A percentile compares a stretch with the other conserved stretches of the same genome.
Conservation (phyloP, 768 basidiomycete species). For the Amanita molliuscula region DNA sequence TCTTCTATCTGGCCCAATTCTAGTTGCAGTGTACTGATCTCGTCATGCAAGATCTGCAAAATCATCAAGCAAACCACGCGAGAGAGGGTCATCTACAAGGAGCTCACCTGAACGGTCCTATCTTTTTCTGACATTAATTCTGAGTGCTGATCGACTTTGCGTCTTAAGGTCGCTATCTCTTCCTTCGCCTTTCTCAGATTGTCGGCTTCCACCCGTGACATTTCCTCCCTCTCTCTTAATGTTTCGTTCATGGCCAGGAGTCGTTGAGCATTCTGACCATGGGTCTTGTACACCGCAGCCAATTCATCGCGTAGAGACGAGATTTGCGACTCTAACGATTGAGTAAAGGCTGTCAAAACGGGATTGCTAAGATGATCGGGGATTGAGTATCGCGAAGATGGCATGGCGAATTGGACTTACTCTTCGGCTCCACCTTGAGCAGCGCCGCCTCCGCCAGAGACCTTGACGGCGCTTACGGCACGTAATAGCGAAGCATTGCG, state of each 20-base stretch:
- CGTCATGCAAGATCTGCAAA: slow-evolving; percentile 81
- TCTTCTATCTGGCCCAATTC: slow-evolving; percentile 87
- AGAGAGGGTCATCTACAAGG: slow-evolving; percentile 3
- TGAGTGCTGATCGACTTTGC: slow-evolving; percentile 75
- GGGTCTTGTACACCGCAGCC: slow-evolving; percentile 91
- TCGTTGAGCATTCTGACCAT: slow-evolving; percentile 91
- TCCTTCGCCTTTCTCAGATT: slow-evolving; percentile 67
- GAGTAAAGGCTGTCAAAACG: slow-evolving; percentile 78
- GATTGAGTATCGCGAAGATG: neutral
- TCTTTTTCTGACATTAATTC: slow-evolving; percentile 87
- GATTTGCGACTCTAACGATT: slow-evolving; percentile 90
- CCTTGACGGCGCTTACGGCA: slow-evolving; percentile 65
- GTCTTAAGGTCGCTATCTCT: slow-evolving; percentile 56
- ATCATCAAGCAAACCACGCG: slow-evolving; percentile 2
- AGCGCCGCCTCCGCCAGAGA: slow-evolving; percentile 46
- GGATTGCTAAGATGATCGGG: slow-evolving; percentile 47
- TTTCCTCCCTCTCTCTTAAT: slow-evolving; percentile 86
- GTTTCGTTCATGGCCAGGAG: slow-evolving; percentile 92
- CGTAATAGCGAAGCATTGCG: slow-evolving; percentile 83
- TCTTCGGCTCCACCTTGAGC: slow-evolving; percentile 59
- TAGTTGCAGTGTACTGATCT: slow-evolving; percentile 84
- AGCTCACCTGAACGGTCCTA: slow-evolving; percentile 74
- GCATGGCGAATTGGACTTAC: slow-evolving; percentile 24
- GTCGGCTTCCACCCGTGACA: slow-evolving; percentile 73
- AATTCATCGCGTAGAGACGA: slow-evolving; percentile 87